Evolutionary conservation across 2,329 filamentous ascomycete species (phyloP).

Genomic region (Colletotrichum liriopes): DNA sequence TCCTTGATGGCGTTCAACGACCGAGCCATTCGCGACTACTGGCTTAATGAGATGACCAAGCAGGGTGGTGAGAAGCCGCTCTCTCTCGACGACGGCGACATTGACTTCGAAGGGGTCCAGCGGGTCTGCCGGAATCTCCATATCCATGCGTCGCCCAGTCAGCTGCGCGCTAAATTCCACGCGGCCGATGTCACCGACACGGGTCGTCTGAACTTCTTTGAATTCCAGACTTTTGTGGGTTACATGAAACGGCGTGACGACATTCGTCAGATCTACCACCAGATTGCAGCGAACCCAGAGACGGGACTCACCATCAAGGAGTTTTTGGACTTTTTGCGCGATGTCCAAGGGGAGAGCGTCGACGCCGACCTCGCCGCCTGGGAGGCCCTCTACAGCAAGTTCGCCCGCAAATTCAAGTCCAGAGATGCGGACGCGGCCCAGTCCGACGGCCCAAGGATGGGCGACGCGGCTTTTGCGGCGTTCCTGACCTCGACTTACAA

Average conservation of each 20-base stretch:
- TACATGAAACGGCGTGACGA: constrained; percentile 89
- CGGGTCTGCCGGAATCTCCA: constrained; percentile 90
- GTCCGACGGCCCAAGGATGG: constrained; percentile 70
- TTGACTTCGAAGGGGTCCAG: constrained; percentile 85
- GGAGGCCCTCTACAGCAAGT: constrained; percentile 81
- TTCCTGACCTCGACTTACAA: constrained; percentile 85
- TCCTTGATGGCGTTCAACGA: constrained; percentile 90
- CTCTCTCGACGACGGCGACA: constrained; percentile 74
- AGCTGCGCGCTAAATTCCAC: constrained; percentile 81
- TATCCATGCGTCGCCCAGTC: constrained; percentile 87
- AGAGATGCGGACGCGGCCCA: constrained; percentile 60
- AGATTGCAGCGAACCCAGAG: constrained; percentile 71
- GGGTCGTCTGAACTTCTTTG: constrained; percentile 80
- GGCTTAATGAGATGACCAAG: constrained; percentile 86
- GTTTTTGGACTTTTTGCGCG: constrained; percentile 82
- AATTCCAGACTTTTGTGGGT: constrained; percentile 88
- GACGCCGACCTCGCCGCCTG: constrained; percentile 76
- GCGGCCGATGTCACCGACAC: constrained; percentile 77
- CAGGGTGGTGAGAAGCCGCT: constrained; percentile 66
- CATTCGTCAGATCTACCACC: constrained; percentile 80
- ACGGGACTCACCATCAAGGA: constrained; percentile 79
- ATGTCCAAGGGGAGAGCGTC: constrained; percentile 83
- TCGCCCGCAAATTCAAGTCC: constrained; percentile 72
- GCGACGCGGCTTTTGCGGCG: constrained; percentile 82
- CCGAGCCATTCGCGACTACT: constrained; percentile 86